Conservation (phyloP, 495 filamentous ascomycete species). For the Hyaloscypha hepaticicola region DNA sequence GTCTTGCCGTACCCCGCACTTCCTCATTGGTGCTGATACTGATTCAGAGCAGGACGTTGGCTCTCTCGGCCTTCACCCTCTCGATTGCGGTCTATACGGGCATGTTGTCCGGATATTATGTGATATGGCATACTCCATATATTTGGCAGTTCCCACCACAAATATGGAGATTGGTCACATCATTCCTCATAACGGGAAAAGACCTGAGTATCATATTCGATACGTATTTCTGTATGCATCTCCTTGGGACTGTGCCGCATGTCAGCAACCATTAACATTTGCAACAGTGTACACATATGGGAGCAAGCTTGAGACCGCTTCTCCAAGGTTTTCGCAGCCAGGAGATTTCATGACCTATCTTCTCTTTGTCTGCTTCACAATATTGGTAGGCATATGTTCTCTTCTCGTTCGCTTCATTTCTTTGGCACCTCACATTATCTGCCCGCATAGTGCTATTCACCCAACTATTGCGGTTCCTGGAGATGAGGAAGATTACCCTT, state of each 20-base stretch:
- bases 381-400: constrained; percentile 55
- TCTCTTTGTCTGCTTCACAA: constrained; percentile 55
- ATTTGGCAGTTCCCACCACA: constrained; percentile 67
- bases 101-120: constrained; percentile 50
- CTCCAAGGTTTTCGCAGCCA: constrained; percentile 58
- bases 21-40: constrained; percentile 29
- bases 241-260: not conserved
- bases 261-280: constrained; percentile 12
- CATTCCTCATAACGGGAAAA: constrained; percentile 69
- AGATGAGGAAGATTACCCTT: constrained; percentile 96
- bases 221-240: constrained; percentile 71
- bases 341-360: constrained; percentile 70
- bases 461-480: constrained; percentile 92
- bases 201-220: constrained; percentile 70
- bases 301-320: constrained; percentile 58
- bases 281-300: constrained; percentile 63
- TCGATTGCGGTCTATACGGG: constrained; percentile 29
- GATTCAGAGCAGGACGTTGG: constrained; percentile 32
- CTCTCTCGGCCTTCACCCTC: constrained; percentile 25
- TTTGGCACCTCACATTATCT: constrained; percentile 80
- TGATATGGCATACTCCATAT: constrained; percentile 56
- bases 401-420: constrained; percentile 28
- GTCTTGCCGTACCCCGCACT: constrained; percentile 1
- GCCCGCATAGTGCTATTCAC: constrained; percentile 82
- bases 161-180: constrained; percentile 65